Evolutionary conservation across 805 yeast genomes (phyloP).

Genomic region (Wickerhamiella lipophila): DNA sequence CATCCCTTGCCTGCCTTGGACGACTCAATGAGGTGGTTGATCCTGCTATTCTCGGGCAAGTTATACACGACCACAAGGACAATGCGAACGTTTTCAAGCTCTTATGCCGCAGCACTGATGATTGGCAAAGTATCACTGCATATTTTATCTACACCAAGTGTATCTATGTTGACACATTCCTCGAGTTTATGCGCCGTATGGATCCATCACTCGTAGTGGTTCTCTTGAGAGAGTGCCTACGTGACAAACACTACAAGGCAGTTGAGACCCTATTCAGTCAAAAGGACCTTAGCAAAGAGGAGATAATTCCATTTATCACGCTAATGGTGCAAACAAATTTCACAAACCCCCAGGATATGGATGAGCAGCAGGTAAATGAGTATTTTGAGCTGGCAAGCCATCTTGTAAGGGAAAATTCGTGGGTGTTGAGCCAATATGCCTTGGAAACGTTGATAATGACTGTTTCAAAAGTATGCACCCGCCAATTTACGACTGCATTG

Average conservation of each 20-base stretch:
- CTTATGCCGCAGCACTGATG: constrained; percentile 6
- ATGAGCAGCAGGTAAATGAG: constrained; percentile 10
- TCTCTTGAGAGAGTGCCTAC: constrained; percentile 10
- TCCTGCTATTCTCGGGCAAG: neutral
- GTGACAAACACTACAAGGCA: constrained; percentile 7
- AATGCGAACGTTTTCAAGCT: neutral
- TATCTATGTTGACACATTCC: constrained; percentile 10
- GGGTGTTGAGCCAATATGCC: constrained; percentile 54
- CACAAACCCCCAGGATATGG: neutral
- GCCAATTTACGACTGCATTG: constrained; percentile 14
- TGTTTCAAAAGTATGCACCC: constrained; percentile 24
- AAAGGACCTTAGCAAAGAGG: neutral
- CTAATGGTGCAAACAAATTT: neutral
- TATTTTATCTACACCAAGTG: constrained; percentile 13
- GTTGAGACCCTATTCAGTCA: neutral
- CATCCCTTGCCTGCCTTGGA: constrained; percentile 1
- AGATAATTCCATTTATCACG: constrained; percentile 4
- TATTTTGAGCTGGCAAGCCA: constrained; percentile 30
- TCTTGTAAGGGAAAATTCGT: constrained; percentile 37
- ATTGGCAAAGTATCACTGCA: constrained; percentile 16
- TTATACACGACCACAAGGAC: neutral
- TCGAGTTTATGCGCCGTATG: constrained; percentile 12
- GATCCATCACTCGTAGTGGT: constrained; percentile 4
- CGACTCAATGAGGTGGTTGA: neutral
- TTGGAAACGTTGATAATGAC: constrained; percentile 43